Base-by-base conservation (phyloP, 2,329 filamentous ascomycete species). In the Ophiostoma australiae region DNA sequence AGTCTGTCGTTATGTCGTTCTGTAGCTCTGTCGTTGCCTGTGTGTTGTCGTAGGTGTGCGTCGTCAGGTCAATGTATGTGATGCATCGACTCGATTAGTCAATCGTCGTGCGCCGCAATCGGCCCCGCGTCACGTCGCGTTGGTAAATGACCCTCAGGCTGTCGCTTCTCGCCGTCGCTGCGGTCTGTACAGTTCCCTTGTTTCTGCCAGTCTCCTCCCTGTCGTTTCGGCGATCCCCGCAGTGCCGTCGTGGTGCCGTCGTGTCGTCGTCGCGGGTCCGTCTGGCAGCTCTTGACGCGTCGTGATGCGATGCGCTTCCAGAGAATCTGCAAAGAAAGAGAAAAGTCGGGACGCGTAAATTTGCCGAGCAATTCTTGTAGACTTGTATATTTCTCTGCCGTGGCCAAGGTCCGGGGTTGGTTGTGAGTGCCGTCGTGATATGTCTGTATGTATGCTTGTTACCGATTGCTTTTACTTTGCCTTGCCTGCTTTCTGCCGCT, bases 101-200 rank as follows among this genome's bases (percentile, higher is more conserved):
- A 23, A 35, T 66, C 35, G 31, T 39, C 61, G 31, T 20, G 66
- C 66, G 66, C 66, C 66, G 63, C 44, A 67, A 20, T 44, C 35
- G 66, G 66, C 66, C 66, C 39, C 37, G 66, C 66, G 66, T 67
- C 66, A 33, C 66, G 66, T 67, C 37, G 66, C 66, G 39, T 58
- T 48, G 13, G 35, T 66, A 37, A 66, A n/a, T 37, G 23, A 11
- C 44, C 17, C 44, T 17, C 44, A 7, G n/a, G 11, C 27, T 58
- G 37, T 44, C 37, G 35, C 20, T 31, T 11, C 5, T 1, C n/a
- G 20, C n/a, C 17, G 17, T 35, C 31, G 11, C 31, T 35, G 17
- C 33, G 15, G 52, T 55, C 8, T 33, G 1, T 7, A 1, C 58
- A 23, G 15, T 13, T 11, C 20, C 20, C 35, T 15, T 39, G 0